Conservation (phyloP, 805 yeast species). For the Maudiozyma serrabonitensis region DNA sequence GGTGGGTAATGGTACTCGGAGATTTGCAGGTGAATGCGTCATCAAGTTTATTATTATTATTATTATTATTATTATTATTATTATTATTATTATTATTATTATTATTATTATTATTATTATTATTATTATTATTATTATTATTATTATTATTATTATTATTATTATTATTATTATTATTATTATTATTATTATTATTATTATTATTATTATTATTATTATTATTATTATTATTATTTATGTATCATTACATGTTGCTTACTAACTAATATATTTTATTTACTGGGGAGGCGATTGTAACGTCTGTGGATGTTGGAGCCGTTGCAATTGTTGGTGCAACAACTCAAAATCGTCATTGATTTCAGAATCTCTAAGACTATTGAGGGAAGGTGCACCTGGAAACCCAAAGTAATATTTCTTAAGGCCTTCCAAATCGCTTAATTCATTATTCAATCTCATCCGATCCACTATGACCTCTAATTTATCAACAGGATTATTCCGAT, state of each 20-base stretch:
- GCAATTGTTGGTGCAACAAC: neutral
- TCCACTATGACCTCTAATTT: conserved; percentile 47
- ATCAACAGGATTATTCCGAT: conserved; percentile 33
- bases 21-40: too few relatives aligned
- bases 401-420: conserved; percentile 52
- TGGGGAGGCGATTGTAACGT: neutral
- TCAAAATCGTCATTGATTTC: conserved; percentile 65
- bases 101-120: neutral
- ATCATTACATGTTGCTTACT: neutral
- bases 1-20: too few relatives aligned
- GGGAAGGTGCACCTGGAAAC: conserved; percentile 72
- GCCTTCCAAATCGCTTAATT: conserved; percentile 63
- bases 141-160: neutral
- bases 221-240: neutral
- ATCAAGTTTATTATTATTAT: neutral
- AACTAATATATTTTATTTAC: neutral
- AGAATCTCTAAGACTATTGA: conserved; percentile 54
- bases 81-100: neutral
- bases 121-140: neutral
- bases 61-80: neutral
- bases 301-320: neutral
- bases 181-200: neutral
- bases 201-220: neutral
- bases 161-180: neutral
- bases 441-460: conserved; percentile 55